Conservation (phyloP, 805 yeast species). For the Barnettozyma wickerhamii region DNA sequence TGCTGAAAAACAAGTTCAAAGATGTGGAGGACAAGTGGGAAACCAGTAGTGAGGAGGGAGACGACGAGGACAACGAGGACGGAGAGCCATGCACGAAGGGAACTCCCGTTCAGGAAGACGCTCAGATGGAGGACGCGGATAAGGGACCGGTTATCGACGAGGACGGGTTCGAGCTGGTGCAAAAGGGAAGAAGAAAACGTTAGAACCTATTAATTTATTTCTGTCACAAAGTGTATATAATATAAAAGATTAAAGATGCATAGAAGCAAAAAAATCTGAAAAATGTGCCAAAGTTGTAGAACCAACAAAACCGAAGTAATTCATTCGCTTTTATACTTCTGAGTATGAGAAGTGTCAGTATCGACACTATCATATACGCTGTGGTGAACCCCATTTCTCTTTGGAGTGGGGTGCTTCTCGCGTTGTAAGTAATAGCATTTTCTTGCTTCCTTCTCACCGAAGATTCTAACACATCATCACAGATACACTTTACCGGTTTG, state of each 20-base stretch:
- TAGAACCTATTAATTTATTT: slow-evolving; percentile 5
- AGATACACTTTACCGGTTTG: slow-evolving; percentile 8
- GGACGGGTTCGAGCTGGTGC: slow-evolving; percentile 91
- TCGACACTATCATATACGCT: slow-evolving; percentile 2
- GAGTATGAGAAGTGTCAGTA: not conserved
- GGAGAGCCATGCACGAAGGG: slow-evolving; percentile 23
- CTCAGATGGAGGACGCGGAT: slow-evolving; percentile 34
- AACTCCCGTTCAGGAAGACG: slow-evolving; percentile 30
- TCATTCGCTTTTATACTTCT: not conserved
- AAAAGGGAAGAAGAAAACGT: slow-evolving; percentile 52
- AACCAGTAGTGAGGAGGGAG: slow-evolving; percentile 43
- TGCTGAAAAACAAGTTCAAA: slow-evolving; percentile 41
- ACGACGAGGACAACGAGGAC: slow-evolving; percentile 44
- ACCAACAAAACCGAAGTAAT: not conserved
- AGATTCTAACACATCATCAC: slow-evolving; percentile 4
- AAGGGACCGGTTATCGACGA: slow-evolving; percentile 78
- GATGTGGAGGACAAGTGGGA: slow-evolving; percentile 65
- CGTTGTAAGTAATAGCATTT: slow-evolving; percentile 7
- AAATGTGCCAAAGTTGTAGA: not conserved
- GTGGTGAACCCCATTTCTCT: not conserved
- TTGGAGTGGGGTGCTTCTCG: not conserved
- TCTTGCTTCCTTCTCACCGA: not conserved
- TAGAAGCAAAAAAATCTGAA: slow-evolving; percentile 1
- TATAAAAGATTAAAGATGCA: too few species aligned
- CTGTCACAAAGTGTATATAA: too few species aligned